Conservation (phyloP, 768 basidiomycete genomes). For the Collybia mongolica region DNA sequence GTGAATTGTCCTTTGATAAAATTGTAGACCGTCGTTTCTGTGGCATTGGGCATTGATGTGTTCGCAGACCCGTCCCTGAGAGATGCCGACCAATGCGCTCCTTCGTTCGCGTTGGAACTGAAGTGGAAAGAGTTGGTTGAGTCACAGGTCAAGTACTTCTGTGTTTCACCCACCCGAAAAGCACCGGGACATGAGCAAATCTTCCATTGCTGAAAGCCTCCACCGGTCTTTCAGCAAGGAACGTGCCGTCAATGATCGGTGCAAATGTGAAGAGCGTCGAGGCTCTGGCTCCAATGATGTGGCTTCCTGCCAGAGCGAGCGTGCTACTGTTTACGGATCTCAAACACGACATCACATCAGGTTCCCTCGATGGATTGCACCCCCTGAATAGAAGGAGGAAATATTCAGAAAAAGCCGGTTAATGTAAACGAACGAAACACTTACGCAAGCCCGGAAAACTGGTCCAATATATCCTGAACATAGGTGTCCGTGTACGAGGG, state of each 20-base stretch:
- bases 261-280: conserved; percentile 36
- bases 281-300: conserved; percentile 25
- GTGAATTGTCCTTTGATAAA: conserved; percentile 39
- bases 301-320: conserved; percentile 31
- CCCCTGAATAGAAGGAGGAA: conserved; percentile 6
- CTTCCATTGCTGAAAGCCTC: conserved; percentile 35
- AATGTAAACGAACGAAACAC: conserved; percentile 7
- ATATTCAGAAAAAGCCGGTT: background rate
- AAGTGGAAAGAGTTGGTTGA: background rate
- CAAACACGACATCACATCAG: conserved; percentile 30
- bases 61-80: conserved; percentile 34
- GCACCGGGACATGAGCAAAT: conserved; percentile 36
- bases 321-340: conserved; percentile 22
- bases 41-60: conserved; percentile 35
- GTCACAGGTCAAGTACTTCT: no score
- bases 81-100: conserved; percentile 35
- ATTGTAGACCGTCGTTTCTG: conserved; percentile 37
- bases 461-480: conserved; percentile 30
- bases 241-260: conserved; percentile 33
- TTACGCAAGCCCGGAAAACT: conserved; percentile 35
- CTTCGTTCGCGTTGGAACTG: conserved; percentile 43
- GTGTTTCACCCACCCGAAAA: conserved; percentile 31
- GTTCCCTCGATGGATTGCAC: conserved; percentile 20
- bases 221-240: conserved; percentile 32
- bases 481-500: conserved; percentile 32